These are phyloP conservation scores for Aureobasidium sp. DNA, from an alignment of 2,329 filamentous ascomycete species.

Conservation along the genomic window DNA sequence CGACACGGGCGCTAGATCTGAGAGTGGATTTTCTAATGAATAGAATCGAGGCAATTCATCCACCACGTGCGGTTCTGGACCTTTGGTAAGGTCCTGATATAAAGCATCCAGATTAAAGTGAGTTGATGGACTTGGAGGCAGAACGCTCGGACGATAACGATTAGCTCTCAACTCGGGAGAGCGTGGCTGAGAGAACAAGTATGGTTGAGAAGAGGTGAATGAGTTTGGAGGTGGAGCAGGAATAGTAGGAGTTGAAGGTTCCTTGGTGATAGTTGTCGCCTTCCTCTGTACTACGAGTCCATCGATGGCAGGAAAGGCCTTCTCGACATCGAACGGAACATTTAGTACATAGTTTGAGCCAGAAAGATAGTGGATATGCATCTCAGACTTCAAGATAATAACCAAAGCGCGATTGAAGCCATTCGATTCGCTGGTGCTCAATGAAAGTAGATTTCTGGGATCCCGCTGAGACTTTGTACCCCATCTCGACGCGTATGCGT, in stretches of 20 bases:
- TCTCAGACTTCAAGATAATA: constrained; percentile 85
- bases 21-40: constrained; percentile 75
- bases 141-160: constrained; percentile 1
- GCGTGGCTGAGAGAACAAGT: constrained; percentile 25
- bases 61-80: not conserved
- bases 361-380: constrained; percentile 84
- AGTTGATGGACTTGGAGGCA: constrained; percentile 5
- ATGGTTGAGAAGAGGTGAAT: constrained; percentile 65
- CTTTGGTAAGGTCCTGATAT: constrained; percentile 22
- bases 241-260: constrained; percentile 31
- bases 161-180: constrained; percentile 1
- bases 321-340: constrained; percentile 89
- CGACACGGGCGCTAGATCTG: constrained; percentile 78
- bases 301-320: constrained; percentile 70
- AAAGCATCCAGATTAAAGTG: constrained; percentile 22
- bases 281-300: constrained; percentile 85
- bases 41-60: constrained; percentile 67
- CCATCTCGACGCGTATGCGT: not conserved
- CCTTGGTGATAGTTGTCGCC: constrained; percentile 47
- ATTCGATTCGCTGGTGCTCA: not conserved
- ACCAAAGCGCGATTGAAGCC: constrained; percentile 56
- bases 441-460: not conserved
- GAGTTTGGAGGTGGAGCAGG: constrained; percentile 68
- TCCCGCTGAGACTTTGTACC: not conserved
- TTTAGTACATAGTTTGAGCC: constrained; percentile 85